Conservation (phyloP, 208 protist species). For the Leishmania mexicana region DNA sequence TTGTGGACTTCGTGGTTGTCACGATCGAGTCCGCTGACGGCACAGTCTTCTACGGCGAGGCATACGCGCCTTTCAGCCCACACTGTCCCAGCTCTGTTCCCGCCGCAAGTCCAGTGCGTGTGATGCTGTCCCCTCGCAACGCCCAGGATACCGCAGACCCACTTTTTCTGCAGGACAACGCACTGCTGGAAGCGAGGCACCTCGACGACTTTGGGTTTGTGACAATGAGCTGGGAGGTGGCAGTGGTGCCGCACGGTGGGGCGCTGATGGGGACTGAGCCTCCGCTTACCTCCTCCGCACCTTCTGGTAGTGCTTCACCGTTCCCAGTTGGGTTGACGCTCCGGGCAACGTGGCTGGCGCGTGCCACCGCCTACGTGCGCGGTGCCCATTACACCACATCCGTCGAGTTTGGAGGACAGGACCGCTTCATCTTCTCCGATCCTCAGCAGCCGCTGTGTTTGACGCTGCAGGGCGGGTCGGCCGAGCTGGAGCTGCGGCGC, state of each 20-base stretch:
- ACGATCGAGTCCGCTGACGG: constrained; percentile 52
- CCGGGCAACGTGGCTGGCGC: constrained; percentile 69
- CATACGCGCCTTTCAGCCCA: constrained; percentile 75
- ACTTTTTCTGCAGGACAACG: constrained; percentile 59
- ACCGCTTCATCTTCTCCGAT: constrained; percentile 40
- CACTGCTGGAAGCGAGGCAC: constrained; percentile 41
- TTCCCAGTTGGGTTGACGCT: constrained; percentile 80
- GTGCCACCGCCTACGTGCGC: constrained; percentile 39
- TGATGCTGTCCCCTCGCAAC: constrained; percentile 85
- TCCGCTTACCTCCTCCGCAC: neutral
- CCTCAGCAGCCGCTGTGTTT: constrained; percentile 37
- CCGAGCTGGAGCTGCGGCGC: constrained; percentile 19
- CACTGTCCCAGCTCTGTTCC: constrained; percentile 51
- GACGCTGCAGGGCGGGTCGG: constrained; percentile 27
- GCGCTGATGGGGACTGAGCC: constrained; percentile 25
- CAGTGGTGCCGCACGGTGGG: constrained; percentile 68
- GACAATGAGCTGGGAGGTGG: constrained; percentile 70
- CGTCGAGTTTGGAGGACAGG: constrained; percentile 70
- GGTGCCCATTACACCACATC: constrained; percentile 66
- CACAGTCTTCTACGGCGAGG: constrained; percentile 55
- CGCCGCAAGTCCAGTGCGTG: constrained; percentile 43
- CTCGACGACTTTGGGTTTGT: constrained; percentile 88
- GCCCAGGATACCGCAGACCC: constrained; percentile 57
- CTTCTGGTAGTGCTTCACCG: neutral
- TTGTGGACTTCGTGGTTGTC: constrained; percentile 63